phyloP scores from a whole-genome alignment of 257 asterid species.

The Penstemon barbatus region DNA sequence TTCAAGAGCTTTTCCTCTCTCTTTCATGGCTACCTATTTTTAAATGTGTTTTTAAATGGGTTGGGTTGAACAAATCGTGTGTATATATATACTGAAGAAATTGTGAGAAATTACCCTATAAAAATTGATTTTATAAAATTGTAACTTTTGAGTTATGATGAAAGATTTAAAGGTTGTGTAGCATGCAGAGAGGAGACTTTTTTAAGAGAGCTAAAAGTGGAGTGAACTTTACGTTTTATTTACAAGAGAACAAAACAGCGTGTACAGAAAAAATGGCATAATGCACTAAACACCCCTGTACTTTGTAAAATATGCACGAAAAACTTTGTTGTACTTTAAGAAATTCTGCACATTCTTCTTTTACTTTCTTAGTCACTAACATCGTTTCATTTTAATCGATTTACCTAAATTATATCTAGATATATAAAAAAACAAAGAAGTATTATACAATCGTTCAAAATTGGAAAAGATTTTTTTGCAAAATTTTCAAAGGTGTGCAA shows the following conservation, averaged over 20 bases:
- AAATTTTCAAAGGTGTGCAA: too few relatives aligned
- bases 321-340: too few relatives aligned
- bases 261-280: neutral
- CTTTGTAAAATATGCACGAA: too few relatives aligned
- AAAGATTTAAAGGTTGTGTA: conserved; percentile 17
- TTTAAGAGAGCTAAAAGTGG: conserved; percentile 39
- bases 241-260: conserved; percentile 37
- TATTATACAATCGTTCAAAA: too few relatives aligned
- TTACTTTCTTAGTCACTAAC: too few relatives aligned
- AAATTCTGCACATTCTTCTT: too few relatives aligned
- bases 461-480: too few relatives aligned
- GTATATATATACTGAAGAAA: neutral
- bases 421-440: too few relatives aligned
- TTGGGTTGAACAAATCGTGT: neutral
- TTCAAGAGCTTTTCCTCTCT: conserved; percentile 63
- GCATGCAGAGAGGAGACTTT: conserved; percentile 29
- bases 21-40: conserved; percentile 47
- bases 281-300: too few relatives aligned
- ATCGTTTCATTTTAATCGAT: too few relatives aligned
- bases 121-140: neutral
- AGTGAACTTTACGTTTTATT: conserved; percentile 74
- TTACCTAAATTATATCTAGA: too few relatives aligned
- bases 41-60: neutral
- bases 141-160: neutral
- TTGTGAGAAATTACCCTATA: neutral